These are phyloP conservation scores for Rubus idaeus DNA, from an alignment of 306 rosid genomes.

Conservation along the genomic window DNA sequence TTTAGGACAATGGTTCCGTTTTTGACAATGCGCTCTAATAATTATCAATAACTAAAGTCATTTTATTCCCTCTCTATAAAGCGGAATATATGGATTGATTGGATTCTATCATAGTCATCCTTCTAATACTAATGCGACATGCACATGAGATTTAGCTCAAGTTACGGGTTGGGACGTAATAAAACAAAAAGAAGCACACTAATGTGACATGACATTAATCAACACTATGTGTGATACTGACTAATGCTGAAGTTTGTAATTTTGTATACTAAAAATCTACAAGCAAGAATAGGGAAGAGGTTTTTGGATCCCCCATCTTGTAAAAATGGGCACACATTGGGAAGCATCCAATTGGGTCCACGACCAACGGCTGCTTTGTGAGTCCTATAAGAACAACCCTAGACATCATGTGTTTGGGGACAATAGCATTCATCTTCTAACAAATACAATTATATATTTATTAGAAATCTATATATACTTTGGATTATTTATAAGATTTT, in stretches of 20 bases:
- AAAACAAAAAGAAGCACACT: neutral
- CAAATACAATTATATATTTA: neutral
- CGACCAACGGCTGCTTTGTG: conserved; percentile 33
- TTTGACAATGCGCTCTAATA: neutral
- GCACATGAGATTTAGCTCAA: neutral
- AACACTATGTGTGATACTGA: neutral
- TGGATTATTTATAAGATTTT: no score
- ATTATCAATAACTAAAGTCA: neutral
- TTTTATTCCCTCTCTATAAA: neutral
- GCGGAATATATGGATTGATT: neutral
- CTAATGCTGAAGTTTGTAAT: neutral
- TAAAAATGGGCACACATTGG: neutral
- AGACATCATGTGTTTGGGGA: conserved; percentile 48
- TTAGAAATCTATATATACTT: no score
- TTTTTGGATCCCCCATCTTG: neutral
- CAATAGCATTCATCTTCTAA: conserved; percentile 25
- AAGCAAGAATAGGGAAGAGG: neutral
- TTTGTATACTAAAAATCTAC: neutral
- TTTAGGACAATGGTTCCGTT: no score
- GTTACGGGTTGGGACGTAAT: neutral
- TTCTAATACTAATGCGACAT: neutral
- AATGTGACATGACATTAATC: conserved; percentile 1
- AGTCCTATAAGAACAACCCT: conserved; percentile 43
- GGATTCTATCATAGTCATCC: neutral
- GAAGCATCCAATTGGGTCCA: conserved; percentile 25